Percentiles rank a stretch among this genome's conserved stretches.
Conservation (phyloP, 2,329 filamentous ascomycete genomes). For the Verticillium dahliae region DNA sequence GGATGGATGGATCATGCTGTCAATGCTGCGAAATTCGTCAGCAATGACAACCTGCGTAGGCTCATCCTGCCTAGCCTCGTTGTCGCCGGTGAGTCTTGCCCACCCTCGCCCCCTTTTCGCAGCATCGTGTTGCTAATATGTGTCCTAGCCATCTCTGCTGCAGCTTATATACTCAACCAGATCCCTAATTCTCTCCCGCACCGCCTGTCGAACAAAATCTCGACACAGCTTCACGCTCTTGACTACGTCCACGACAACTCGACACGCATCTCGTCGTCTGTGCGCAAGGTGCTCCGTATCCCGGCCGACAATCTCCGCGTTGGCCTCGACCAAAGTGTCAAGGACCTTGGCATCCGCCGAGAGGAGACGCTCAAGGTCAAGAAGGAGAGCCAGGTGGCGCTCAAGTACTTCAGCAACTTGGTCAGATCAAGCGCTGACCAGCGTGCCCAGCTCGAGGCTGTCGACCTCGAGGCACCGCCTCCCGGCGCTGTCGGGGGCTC, state of each 20-base stretch:
- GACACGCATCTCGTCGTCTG: constrained; percentile 73
- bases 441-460: constrained; percentile 38
- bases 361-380: constrained; percentile 79
- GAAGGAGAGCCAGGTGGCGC: constrained; percentile 76
- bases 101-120: neutral
- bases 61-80: constrained; percentile 76
- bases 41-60: constrained; percentile 72
- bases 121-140: too few relatives aligned
- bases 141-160: constrained; percentile 59
- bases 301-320: constrained; percentile 83
- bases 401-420: constrained; percentile 86
- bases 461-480: constrained; percentile 50
- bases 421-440: constrained; percentile 57
- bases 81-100: constrained; percentile 60
- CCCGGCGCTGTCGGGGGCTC: constrained; percentile 16
- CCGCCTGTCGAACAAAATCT: constrained; percentile 79
- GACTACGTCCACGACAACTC: constrained; percentile 93
- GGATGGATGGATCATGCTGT: constrained; percentile 87
- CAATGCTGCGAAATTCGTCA: constrained; percentile 72
- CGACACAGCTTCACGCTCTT: constrained; percentile 68
- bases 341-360: constrained; percentile 71
- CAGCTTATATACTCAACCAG: constrained; percentile 75
- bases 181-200: constrained; percentile 86
- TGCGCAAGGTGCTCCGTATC: constrained; percentile 81
- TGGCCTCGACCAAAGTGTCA: constrained; percentile 75